Conservation (phyloP, 306 rosid genomes). For the Cucurbita maxima region DNA sequence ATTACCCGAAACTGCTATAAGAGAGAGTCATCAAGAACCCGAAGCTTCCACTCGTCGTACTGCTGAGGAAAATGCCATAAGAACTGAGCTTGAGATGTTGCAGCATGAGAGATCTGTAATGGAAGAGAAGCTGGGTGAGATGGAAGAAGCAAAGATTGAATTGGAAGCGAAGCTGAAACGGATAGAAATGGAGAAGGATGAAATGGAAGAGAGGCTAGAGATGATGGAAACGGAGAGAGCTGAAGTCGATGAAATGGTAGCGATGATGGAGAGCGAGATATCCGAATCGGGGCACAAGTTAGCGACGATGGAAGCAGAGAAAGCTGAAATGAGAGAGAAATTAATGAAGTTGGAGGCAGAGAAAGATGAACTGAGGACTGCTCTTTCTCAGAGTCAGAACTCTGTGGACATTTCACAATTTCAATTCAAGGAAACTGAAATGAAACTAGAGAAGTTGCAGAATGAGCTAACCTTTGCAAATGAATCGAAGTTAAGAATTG, state of each 20-base stretch:
- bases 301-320: constrained; percentile 41
- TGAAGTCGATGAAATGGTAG: constrained; percentile 3
- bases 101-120: constrained; percentile 33
- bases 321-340: constrained; percentile 19
- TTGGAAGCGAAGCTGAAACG: constrained; percentile 16
- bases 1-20: constrained; percentile 34
- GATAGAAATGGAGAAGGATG: constrained; percentile 6
- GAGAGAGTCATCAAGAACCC: constrained; percentile 23
- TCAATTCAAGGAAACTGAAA: constrained; percentile 41
- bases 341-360: constrained; percentile 42
- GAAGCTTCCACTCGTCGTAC: constrained; percentile 15
- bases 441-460: constrained; percentile 45
- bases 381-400: constrained; percentile 40
- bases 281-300: constrained; percentile 19
- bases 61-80: constrained; percentile 31
- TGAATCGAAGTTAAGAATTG: constrained; percentile 42
- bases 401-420: constrained; percentile 32
- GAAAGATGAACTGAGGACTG: constrained; percentile 48
- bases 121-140: constrained; percentile 36
- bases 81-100: constrained; percentile 51
- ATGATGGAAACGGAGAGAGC: constrained; percentile 16
- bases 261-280: not conserved
- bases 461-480: constrained; percentile 34
- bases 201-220: constrained; percentile 14
- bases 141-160: constrained; percentile 39